phyloP scores from a whole-genome alignment of 345 rosid genomes.

The Linum trigynum region DNA sequence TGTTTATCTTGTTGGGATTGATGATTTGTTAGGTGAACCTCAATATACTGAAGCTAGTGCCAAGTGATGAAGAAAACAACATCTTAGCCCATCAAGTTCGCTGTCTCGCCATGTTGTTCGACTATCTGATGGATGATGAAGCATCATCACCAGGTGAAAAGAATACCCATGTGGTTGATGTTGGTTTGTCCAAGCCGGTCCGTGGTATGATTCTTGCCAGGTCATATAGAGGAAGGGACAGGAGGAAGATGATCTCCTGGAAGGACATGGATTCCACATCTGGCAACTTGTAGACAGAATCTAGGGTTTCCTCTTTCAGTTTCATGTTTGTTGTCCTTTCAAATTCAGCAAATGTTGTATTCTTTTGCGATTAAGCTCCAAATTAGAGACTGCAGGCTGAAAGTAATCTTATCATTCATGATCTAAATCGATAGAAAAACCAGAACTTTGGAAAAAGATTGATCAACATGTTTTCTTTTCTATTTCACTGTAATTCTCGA shows the following conservation, averaged over 20 bases:
- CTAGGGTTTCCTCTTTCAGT: background rate
- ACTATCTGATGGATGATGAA: conserved; percentile 56
- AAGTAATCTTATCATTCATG: too few relatives aligned
- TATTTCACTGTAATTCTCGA: too few relatives aligned
- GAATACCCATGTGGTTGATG: conserved; percentile 53
- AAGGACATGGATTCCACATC: conserved; percentile 52
- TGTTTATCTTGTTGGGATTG: background rate
- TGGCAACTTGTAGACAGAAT: conserved; percentile 24
- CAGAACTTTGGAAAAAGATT: too few relatives aligned
- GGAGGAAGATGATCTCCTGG: conserved; percentile 86
- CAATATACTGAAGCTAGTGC: conserved; percentile 57
- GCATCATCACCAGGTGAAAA: conserved; percentile 40
- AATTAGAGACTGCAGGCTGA: too few relatives aligned
- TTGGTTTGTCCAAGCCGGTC: conserved; percentile 75
- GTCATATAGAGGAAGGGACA: conserved; percentile 82
- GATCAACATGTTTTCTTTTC: too few relatives aligned
- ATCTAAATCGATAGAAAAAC: too few relatives aligned
- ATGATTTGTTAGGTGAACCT: conserved; percentile 54
- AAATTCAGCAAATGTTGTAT: too few relatives aligned
- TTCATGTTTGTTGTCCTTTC: background rate
- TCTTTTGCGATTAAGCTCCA: too few relatives aligned
- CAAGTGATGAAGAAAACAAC: conserved; percentile 49
- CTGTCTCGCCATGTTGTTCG: conserved; percentile 80
- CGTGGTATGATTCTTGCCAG: conserved; percentile 64
- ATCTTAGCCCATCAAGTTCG: conserved; percentile 60